Evolutionary conservation across 2,329 filamentous ascomycete genomes (phyloP), one percentile per base, ranked within the genome.

Genomic region (Simplicillium sp.): DNA sequence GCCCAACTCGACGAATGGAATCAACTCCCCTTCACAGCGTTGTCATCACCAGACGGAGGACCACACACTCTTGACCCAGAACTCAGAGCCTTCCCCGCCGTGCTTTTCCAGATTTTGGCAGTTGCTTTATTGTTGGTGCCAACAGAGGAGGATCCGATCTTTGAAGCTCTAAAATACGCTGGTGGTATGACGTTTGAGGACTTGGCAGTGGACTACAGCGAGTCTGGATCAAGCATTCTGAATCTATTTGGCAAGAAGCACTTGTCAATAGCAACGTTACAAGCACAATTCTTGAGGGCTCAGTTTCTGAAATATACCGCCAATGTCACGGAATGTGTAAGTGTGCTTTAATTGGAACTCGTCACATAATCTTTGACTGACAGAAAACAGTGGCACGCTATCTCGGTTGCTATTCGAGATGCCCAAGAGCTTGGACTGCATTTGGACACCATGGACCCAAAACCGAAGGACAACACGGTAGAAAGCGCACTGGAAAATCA

Each of bases 381-480:
- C 18, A 7, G 13, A 32, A n/a, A 5, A 17, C 38, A 74, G 69
- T 77, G 72, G 71, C 73, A 77, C 50, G 65, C 66, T 2, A 62
- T 81, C 25, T 71, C 73, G 1, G 64, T 67, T 16, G 70, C 73
- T 1, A 78, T 81, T 41, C 64, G 74, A 33, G 76, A 81, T 51
- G 77, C 75, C 0, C 77, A 81, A 51, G 77, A 80, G 48, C 68
- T 81, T 33, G 77, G 76, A 11, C 60, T 82, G 49, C 71, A 82
- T 47, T 65, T 70, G 11, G 69, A 75, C 46, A 64, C 60, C 29
- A 56, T 70, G 20, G 73, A 77, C 46, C 72, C 72, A 0, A 66
- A 67, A 37, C 68, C 71, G 3, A 58, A 55, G 12, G 58, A 67
- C 29, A 57, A 65, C 32, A 67, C 64, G 32, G 54, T 66, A 5